Base-by-base conservation (phyloP, 2,329 filamentous ascomycete species). In the Shiraia bambusicola region DNA sequence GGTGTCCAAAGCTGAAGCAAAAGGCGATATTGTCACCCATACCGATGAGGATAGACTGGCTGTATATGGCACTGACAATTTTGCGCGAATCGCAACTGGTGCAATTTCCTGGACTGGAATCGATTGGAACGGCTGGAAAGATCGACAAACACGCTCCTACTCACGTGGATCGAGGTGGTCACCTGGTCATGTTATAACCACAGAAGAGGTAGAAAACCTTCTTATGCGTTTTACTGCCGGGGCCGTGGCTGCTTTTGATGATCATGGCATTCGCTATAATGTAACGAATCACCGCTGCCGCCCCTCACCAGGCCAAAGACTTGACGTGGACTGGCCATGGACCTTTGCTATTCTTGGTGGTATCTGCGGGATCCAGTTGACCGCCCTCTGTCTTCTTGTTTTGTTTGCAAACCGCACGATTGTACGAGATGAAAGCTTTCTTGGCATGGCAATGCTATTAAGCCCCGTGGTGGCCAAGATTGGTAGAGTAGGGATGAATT, bases 61-160 rank as follows among this genome's bases (percentile, higher is more conserved):
- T 6, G 50, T 67, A 10, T 60, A 58, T n/a, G 52, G 58, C 13
- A 65, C 14, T 25, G 52, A 64, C 19, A 41, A 54, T 0, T 66
- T 61, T 22, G 61, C 63, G 0, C 45, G 56, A 1, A 61, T 60
- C 7, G 64, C 61, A 2, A 54, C 62, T 0, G 65, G 65, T 1
- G 42, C 64, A 0, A 62, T 69, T 3, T 54, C 46, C 4, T 68
- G 63, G 63, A 66, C 63, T 1, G 65, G 65, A 6, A 49, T 55
- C 1, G 25, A 34, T 1, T 50, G 49, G 39, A 25, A 37, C 6
- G 35, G 16, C 3, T 54, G 47, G 47, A 13, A 30, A 1, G 46
- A 55, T 11, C 26, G 44, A 1, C 61, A 66, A 29, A 37, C 25
- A 4, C 43, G 45, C 1, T 40, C 42, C 3, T 66, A 66, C 30